These are phyloP conservation scores for Penicillium dipodomyicola DNA, from an alignment of 495 filamentous ascomycete genomes.

Conservation along the genomic window DNA sequence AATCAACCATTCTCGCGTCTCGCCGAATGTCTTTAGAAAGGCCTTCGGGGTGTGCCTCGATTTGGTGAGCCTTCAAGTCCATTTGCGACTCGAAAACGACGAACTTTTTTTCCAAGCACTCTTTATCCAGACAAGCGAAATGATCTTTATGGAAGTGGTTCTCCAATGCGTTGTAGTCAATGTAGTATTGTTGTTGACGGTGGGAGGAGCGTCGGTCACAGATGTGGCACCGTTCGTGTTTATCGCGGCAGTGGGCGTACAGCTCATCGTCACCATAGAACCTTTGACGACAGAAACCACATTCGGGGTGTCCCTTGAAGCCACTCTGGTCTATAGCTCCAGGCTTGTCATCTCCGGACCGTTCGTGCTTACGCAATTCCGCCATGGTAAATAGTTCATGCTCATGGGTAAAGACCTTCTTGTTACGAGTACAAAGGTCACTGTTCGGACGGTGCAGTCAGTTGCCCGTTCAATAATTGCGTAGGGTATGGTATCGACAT, in stretches of 20 bases:
- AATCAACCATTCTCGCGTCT: conserved; percentile 82
- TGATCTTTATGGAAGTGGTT: conserved; percentile 85
- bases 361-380: conserved; percentile 83
- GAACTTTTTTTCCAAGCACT: conserved; percentile 95
- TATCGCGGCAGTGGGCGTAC: conserved; percentile 85
- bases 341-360: conserved; percentile 84
- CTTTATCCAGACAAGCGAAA: conserved; percentile 76
- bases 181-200: conserved; percentile 80
- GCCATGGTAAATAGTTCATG: conserved; percentile 87
- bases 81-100: conserved; percentile 94
- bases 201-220: conserved; percentile 74
- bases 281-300: conserved; percentile 83
- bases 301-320: conserved; percentile 94
- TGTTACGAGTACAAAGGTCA: conserved; percentile 89
- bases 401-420: conserved; percentile 98
- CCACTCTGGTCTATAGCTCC: conserved; percentile 90
- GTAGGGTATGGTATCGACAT: conserved; percentile 25
- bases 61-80: conserved; percentile 85
- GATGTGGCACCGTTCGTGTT: conserved; percentile 91
- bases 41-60: conserved; percentile 71
- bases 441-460: conserved; percentile 27
- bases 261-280: conserved; percentile 98
- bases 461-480: conserved; percentile 7
- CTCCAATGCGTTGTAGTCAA: conserved; percentile 80
- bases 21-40: conserved; percentile 79